phyloP scores from a whole-genome alignment of 352 stramenopile species.

The Globisporangium alternatum region DNA sequence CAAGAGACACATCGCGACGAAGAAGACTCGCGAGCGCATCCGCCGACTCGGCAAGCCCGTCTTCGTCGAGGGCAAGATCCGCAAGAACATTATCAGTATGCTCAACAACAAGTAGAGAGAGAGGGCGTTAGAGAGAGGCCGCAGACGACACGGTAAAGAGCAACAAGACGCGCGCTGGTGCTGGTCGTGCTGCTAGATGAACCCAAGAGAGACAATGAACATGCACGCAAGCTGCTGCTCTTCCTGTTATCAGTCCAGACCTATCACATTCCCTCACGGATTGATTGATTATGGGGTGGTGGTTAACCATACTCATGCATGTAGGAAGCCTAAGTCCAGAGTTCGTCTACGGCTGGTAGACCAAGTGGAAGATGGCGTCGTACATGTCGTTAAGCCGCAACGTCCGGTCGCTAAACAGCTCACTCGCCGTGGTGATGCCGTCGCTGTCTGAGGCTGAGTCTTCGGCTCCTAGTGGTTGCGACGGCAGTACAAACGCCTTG shows the following conservation, averaged over 20 bases:
- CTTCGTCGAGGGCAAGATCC: constrained; percentile 69
- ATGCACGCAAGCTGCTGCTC: no score
- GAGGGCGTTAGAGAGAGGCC: neutral
- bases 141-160: neutral
- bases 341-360: constrained; percentile 7
- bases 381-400: constrained; percentile 8
- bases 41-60: constrained; percentile 70
- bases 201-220: no score
- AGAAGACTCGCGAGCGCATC: constrained; percentile 82
- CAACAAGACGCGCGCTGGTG: no score
- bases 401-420: constrained; percentile 8
- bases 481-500: constrained; percentile 4
- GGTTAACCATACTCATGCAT: neutral
- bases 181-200: no score
- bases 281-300: neutral
- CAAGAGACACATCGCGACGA: constrained; percentile 84
- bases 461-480: neutral
- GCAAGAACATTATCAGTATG: constrained; percentile 82
- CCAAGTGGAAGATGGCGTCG: constrained; percentile 10
- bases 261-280: no score
- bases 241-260: no score
- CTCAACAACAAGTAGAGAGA: constrained; percentile 33
- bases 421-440: neutral
- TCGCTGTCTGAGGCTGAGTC: neutral
- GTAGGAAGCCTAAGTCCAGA: neutral